phyloP scores from a whole-genome alignment of 768 basidiomycete genomes.

The Kwoniella shandongensis region DNA sequence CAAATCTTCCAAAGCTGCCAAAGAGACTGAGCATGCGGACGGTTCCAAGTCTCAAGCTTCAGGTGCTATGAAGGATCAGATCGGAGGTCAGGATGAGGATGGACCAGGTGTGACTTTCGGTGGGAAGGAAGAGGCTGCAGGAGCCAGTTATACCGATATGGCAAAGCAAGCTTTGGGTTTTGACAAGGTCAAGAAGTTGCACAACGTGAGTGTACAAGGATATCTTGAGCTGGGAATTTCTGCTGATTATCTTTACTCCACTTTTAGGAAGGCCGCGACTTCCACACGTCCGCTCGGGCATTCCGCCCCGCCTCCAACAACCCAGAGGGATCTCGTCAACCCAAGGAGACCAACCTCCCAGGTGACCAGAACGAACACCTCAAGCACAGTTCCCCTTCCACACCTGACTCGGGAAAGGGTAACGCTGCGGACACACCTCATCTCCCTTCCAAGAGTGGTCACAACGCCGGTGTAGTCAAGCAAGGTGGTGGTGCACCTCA shows the following conservation, averaged over 20 bases:
- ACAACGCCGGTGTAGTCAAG: background rate
- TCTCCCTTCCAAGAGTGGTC: constrained; percentile 36
- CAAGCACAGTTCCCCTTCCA: constrained; percentile 35
- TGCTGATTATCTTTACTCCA: too few species aligned
- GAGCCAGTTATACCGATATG: constrained; percentile 25
- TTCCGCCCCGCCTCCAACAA: constrained; percentile 15
- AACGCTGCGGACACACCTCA: constrained; percentile 44
- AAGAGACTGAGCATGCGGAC: constrained; percentile 10
- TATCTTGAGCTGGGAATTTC: too few species aligned
- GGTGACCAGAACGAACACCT: constrained; percentile 50
- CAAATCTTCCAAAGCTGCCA: constrained; percentile 24
- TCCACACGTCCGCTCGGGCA: constrained; percentile 34
- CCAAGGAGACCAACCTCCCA: constrained; percentile 29
- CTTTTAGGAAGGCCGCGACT: constrained; percentile 28
- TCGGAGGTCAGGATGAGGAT: constrained; percentile 44
- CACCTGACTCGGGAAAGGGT: constrained; percentile 36
- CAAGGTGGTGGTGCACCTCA: constrained; percentile 15
- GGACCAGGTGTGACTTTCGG: constrained; percentile 34
- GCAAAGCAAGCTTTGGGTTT: constrained; percentile 25
- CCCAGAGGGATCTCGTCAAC: constrained; percentile 18
- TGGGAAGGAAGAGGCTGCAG: constrained; percentile 35
- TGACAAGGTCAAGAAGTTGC: constrained; percentile 29
- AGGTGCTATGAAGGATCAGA: constrained; percentile 46
- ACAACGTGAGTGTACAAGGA: constrained; percentile 14
- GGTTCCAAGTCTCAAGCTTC: background rate